Evolutionary conservation across 257 asterid species (phyloP).

Genomic region (Vinca minor): DNA sequence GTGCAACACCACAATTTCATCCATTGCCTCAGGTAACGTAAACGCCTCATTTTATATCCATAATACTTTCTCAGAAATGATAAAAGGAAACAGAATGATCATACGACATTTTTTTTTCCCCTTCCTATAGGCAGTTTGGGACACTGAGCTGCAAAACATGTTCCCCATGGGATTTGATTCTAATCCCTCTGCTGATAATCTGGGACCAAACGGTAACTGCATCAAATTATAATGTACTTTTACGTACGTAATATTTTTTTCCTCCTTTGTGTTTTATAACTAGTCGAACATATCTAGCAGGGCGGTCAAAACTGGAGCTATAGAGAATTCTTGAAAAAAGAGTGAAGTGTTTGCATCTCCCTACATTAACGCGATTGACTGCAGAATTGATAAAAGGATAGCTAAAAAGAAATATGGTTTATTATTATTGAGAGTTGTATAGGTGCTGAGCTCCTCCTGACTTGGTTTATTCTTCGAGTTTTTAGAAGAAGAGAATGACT

Average conservation of each 20-base stretch:
- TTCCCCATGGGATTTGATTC: constrained; percentile 69
- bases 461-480: constrained; percentile 70
- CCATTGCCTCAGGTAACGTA: constrained; percentile 57
- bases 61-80: background rate
- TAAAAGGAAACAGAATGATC: background rate
- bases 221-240: background rate
- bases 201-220: constrained; percentile 56
- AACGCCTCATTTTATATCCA: background rate
- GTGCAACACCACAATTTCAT: constrained; percentile 37
- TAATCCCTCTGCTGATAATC: constrained; percentile 35
- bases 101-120: background rate
- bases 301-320: constrained; percentile 43
- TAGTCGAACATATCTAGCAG: constrained; percentile 23
- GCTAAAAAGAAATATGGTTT: constrained; percentile 18
- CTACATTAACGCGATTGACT: constrained; percentile 22
- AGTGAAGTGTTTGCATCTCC: constrained; percentile 16
- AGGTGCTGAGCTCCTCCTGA: constrained; percentile 45
- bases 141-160: constrained; percentile 50
- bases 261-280: background rate
- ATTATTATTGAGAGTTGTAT: constrained; percentile 43
- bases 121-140: constrained; percentile 61
- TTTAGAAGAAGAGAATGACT: constrained; percentile 68
- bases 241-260: background rate
- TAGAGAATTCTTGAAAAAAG: constrained; percentile 21
- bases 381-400: constrained; percentile 27